These are phyloP conservation scores for Xerocomus nothofagi DNA, from an alignment of 1,284 basidiomycete species.

Conservation along the genomic window DNA sequence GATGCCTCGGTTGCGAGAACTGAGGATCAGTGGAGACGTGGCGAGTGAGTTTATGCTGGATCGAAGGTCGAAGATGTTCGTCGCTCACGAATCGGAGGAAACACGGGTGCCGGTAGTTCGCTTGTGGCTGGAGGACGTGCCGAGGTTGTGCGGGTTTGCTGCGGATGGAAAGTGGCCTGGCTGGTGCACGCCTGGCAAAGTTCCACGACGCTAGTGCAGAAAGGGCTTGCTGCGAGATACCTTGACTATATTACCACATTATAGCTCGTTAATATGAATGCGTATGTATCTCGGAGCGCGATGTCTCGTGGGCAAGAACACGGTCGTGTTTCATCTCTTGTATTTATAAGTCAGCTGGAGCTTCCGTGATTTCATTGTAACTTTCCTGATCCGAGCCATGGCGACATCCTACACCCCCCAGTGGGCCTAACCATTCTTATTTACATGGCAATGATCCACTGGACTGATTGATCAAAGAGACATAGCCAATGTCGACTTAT, in stretches of 20 bases:
- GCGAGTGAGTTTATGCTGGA: slow-evolving; percentile 29
- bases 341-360: no score
- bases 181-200: slow-evolving; percentile 21
- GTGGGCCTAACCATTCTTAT: no score
- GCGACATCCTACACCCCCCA: no score
- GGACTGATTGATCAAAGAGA: no score
- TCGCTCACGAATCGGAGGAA: not conserved
- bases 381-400: no score
- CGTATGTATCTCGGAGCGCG: not conserved
- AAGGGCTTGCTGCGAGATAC: not conserved
- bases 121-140: slow-evolving; percentile 24
- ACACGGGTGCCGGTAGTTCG: slow-evolving; percentile 13
- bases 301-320: not conserved
- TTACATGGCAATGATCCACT: no score
- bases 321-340: not conserved
- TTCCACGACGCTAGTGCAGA: not conserved
- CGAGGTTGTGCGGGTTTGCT: slow-evolving; percentile 22
- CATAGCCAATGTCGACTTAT: no score
- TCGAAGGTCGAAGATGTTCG: slow-evolving; percentile 21
- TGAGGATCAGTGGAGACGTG: slow-evolving; percentile 26
- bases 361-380: no score
- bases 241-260: not conserved
- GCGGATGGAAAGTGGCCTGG: slow-evolving; percentile 24
- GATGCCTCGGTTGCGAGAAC: slow-evolving; percentile 19
- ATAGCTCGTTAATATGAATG: not conserved